A percentile compares a stretch with the other conserved stretches of the same genome.
phyloP scores from a whole-genome alignment of 495 filamentous ascomycete genomes.

The Tetracladium marchalianum region DNA sequence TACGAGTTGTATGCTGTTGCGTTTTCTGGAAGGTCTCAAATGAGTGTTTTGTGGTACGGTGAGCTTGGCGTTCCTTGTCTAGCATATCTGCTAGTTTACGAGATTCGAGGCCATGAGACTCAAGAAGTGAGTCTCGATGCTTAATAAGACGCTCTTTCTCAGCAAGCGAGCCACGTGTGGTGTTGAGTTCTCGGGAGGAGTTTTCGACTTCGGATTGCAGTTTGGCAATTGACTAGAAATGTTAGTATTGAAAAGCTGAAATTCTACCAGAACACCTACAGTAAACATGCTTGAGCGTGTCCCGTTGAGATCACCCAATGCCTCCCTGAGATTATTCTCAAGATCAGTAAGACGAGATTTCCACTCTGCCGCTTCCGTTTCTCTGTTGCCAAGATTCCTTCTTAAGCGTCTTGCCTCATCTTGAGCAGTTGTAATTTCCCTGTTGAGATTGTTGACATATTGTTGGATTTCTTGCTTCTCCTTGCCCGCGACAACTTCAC shows the following conservation, averaged over 20 bases:
- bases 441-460: constrained; percentile 75
- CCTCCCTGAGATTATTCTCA: constrained; percentile 77
- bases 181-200: constrained; percentile 72
- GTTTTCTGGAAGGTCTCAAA: constrained; percentile 82
- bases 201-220: constrained; percentile 81
- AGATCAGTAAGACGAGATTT: constrained; percentile 82
- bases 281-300: constrained; percentile 79
- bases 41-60: constrained; percentile 72
- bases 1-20: constrained; percentile 72
- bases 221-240: constrained; percentile 62
- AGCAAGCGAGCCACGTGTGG: constrained; percentile 57
- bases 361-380: constrained; percentile 82
- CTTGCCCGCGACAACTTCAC: constrained; percentile 72
- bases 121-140: constrained; percentile 85
- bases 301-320: constrained; percentile 71
- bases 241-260: constrained; percentile 15
- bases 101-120: constrained; percentile 77
- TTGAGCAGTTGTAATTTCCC: constrained; percentile 67
- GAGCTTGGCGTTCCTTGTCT: constrained; percentile 80
- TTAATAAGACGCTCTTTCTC: constrained; percentile 86
- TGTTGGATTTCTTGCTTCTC: constrained; percentile 75
- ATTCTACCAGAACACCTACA: constrained; percentile 28
- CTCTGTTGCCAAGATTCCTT: constrained; percentile 69
- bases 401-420: constrained; percentile 77
- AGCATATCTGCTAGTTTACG: constrained; percentile 78